Percentiles rank a stretch among this genome's conserved stretches.
phyloP scores from a whole-genome alignment of 2,329 filamentous ascomycete genomes.

The Fusarium annulatum region DNA sequence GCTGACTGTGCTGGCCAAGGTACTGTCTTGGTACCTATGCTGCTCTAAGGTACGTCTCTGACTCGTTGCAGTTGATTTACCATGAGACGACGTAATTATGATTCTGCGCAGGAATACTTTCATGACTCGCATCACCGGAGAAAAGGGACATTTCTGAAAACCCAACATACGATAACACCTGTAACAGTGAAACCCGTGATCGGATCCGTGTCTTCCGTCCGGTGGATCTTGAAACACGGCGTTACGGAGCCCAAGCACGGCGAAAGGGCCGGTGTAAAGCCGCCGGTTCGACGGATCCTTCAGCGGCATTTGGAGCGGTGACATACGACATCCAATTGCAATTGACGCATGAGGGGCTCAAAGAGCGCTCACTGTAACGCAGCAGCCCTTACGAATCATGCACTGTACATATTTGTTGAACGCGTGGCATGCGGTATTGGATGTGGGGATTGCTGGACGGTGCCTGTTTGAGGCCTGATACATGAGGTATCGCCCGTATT shows the following conservation, averaged over 20 bases:
- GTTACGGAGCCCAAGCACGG: slow-evolving; percentile 18
- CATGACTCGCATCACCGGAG: not conserved
- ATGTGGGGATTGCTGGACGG: slow-evolving; percentile 8
- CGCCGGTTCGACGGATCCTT: slow-evolving; percentile 21
- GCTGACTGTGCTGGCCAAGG: slow-evolving; percentile 8
- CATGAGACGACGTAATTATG: not conserved
- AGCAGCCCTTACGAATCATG: slow-evolving; percentile 16
- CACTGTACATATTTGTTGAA: slow-evolving; percentile 31
- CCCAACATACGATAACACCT: not conserved
- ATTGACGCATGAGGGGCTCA: not conserved
- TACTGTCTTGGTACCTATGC: not conserved
- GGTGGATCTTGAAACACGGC: slow-evolving; percentile 34
- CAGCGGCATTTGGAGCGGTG: slow-evolving; percentile 1
- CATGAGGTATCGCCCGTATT: not conserved
- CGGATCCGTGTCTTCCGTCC: slow-evolving; percentile 10
- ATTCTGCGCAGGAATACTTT: not conserved
- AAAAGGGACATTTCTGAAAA: not conserved
- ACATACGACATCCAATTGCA: not conserved
- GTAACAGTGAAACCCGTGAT: slow-evolving; percentile 5
- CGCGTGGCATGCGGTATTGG: slow-evolving; percentile 34
- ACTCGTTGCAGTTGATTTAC: slow-evolving; percentile 5
- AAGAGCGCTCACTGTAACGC: not conserved
- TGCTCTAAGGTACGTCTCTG: not conserved
- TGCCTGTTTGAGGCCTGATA: slow-evolving; percentile 17
- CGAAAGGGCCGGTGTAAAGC: not conserved